phyloP scores from a whole-genome alignment of 2,329 filamentous ascomycete genomes.

The Peltaster fructicola region DNA sequence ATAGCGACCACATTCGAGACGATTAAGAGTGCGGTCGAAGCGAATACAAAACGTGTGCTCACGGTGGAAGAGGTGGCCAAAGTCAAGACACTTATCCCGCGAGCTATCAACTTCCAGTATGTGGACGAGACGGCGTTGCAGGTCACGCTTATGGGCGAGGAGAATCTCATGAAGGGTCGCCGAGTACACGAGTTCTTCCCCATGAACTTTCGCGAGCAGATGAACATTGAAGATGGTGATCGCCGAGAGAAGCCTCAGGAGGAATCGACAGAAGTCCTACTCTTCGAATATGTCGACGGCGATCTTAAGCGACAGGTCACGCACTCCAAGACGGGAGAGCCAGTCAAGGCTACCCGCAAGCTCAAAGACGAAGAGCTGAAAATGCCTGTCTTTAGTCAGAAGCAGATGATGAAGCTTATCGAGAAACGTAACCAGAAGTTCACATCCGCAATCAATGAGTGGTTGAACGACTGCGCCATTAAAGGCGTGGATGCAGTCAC shows the following conservation, averaged over 20 bases:
- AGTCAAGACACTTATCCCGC: constrained; percentile 60
- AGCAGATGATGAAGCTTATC: constrained; percentile 76
- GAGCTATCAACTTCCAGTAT: constrained; percentile 66
- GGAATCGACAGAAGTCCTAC: constrained; percentile 45
- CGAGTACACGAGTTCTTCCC: constrained; percentile 34
- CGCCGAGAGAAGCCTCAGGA: constrained; percentile 10
- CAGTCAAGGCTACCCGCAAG: constrained; percentile 47
- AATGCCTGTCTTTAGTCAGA: constrained; percentile 84
- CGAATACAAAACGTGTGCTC: constrained; percentile 55
- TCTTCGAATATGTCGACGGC: constrained; percentile 85
- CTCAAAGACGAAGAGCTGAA: constrained; percentile 64
- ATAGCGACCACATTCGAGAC: constrained; percentile 83
- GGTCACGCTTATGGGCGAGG: constrained; percentile 55
- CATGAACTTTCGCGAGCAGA: constrained; percentile 18
- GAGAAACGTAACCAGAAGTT: constrained; percentile 82
- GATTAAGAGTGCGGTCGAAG: constrained; percentile 68
- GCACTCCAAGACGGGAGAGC: constrained; percentile 55
- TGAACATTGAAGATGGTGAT: constrained; percentile 18
- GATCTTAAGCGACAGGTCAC: constrained; percentile 69
- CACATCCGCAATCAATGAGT: constrained; percentile 53
- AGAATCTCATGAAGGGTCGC: constrained; percentile 45
- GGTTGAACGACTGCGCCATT: constrained; percentile 55
- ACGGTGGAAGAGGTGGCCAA: constrained; percentile 63
- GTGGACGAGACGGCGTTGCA: constrained; percentile 72
- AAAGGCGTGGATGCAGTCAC: constrained; percentile 50